Percentiles rank a stretch among this genome's conserved stretches.
phyloP scores from a whole-genome alignment of 352 stramenopile genomes.

The Pythium diclinum region DNA sequence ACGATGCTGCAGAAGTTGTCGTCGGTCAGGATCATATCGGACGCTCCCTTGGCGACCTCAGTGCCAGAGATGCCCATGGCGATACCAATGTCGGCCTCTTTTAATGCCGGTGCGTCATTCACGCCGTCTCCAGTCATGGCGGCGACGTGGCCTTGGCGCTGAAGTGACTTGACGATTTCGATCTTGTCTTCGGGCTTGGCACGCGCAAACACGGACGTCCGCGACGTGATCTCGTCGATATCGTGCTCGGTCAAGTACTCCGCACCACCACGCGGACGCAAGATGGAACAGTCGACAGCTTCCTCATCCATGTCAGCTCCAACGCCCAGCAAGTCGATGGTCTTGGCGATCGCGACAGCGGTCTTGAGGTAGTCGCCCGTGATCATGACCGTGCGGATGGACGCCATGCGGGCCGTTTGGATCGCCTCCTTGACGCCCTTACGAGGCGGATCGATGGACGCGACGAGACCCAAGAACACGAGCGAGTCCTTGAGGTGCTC shows the following conservation, averaged over 20 bases:
- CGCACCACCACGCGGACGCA: slow-evolving; percentile 23
- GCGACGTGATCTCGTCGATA: slow-evolving; percentile 63
- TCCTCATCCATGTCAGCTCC: slow-evolving; percentile 40
- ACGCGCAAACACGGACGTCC: slow-evolving; percentile 80
- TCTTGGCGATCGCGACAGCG: slow-evolving; percentile 82
- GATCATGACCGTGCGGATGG: slow-evolving; percentile 75
- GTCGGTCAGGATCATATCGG: slow-evolving; percentile 95
- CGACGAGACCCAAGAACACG: slow-evolving; percentile 88
- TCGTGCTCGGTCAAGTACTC: slow-evolving; percentile 44
- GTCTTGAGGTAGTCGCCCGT: slow-evolving; percentile 92
- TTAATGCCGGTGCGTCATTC: slow-evolving; percentile 94
- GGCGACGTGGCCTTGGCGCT: slow-evolving; percentile 63
- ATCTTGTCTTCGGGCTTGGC: slow-evolving; percentile 56
- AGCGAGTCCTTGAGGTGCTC: slow-evolving; percentile 38
- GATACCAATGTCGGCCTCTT: slow-evolving; percentile 88
- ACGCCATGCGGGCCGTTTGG: slow-evolving; percentile 28
- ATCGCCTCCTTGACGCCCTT: slow-evolving; percentile 42
- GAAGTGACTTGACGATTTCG: slow-evolving; percentile 83
- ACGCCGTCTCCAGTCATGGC: slow-evolving; percentile 94
- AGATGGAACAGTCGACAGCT: slow-evolving; percentile 48
- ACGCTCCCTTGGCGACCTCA: slow-evolving; percentile 93
- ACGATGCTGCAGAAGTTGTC: slow-evolving; percentile 96
- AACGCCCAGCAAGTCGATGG: slow-evolving; percentile 75
- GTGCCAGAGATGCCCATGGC: slow-evolving; percentile 94
- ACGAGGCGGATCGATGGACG: slow-evolving; percentile 63